Base-by-base conservation (phyloP, 257 asterid genomes). In the Striga asiatica region DNA sequence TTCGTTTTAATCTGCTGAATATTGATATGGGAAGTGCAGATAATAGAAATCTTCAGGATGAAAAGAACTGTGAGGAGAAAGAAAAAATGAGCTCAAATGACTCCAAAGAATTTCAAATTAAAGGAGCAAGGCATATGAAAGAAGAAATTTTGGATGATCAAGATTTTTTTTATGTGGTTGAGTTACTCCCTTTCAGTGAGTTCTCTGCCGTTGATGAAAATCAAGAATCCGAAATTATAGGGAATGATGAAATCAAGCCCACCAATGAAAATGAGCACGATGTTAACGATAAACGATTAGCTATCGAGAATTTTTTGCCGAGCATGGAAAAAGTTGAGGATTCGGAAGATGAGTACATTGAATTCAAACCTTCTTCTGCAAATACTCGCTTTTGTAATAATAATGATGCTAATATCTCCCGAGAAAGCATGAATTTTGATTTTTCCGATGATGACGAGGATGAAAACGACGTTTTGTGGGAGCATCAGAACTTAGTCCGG, bases 401-500 rank as follows among this genome's bases (percentile, higher is more conserved):
- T 7, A 10, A 29, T 29, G 35, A 29, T 7, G 35, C 5, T 5
- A 29, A 29, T 29, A 29, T 29, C 43, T 42, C 24, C 32, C 46
- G 19, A 47, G 76, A 45, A 21, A 32, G 53, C 14, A 46, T 64
- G 77, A 83, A 66, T 65, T 63, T 65, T 0, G 77, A 41, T 12
- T 37, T 73, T 48, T 64, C 74, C 8, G 88, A 71, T 10, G 68
- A 53, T 18, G 88, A 73, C 4, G 69, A 65, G 38, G 94, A 76
- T 65, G 16, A 12, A n/a, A 13, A 37, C 13, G 97, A 87, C 66
- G 79, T 78, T 32, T 55, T 91, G 61, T 49, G 56, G 35, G 83
- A 87, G 56, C 96, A 91, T 37, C 79, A 80, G 71, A 46, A 76
- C 38, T 78, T 91, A 65, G 88, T 91, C 1, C 70, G 77, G 24